Evolutionary conservation across 306 rosid species (phyloP).

Genomic region (Cicer bijugum): DNA sequence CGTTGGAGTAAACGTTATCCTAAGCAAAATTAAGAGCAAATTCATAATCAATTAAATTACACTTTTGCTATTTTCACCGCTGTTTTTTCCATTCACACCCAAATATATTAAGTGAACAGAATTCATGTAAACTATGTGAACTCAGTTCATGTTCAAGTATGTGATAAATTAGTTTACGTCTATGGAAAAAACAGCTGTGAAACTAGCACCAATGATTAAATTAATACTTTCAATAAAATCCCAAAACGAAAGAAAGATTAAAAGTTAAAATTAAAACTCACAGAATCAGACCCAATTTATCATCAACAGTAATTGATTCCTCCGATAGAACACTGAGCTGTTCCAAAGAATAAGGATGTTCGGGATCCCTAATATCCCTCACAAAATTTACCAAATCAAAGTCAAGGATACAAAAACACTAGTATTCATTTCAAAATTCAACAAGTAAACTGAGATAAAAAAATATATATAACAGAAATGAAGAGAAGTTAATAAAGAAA

Average conservation of each 20-base stretch:
- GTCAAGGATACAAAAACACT: slow-evolving; percentile 59
- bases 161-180: too few relatives aligned
- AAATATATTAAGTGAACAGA: too few relatives aligned
- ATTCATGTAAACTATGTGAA: too few relatives aligned
- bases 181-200: too few relatives aligned
- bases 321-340: slow-evolving; percentile 96
- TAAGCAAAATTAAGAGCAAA: slow-evolving; percentile 25
- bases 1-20: slow-evolving; percentile 97
- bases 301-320: slow-evolving; percentile 92
- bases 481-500: not conserved
- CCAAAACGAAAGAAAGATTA: not conserved
- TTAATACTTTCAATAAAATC: not conserved
- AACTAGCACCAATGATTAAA: not conserved
- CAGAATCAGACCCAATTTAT: slow-evolving; percentile 83
- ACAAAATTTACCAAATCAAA: slow-evolving; percentile 69
- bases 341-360: slow-evolving; percentile 95
- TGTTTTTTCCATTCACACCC: too few relatives aligned
- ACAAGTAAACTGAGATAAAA: not conserved
- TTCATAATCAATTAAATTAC: not conserved
- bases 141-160: too few relatives aligned
- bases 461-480: not conserved
- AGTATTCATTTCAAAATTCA: not conserved
- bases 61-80: too few relatives aligned
- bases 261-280: slow-evolving; percentile 40
- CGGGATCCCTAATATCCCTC: slow-evolving; percentile 99